Base-by-base conservation (phyloP, 768 basidiomycete species). In the Lactarius sp. region DNA sequence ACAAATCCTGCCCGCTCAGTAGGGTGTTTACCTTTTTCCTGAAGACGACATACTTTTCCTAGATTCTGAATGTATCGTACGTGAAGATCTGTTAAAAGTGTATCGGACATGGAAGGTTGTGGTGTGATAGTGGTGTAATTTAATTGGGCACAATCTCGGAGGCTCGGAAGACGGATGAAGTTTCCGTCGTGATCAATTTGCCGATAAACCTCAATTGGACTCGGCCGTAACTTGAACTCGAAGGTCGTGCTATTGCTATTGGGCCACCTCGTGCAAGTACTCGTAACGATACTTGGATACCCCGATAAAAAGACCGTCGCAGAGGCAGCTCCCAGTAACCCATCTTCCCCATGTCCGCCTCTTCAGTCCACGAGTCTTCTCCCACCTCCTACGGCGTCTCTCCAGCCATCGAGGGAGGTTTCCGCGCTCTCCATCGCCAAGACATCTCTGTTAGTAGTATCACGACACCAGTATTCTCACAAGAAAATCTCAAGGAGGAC, bases 41-140 rank as follows among this genome's bases (percentile, higher is more conserved):
- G 27, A 47, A 54, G 20, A 52, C 12, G 27, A 44, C 66, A 7
- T 65, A 87, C 89, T 65, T 87, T 79, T 64, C 87, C 89, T 14
- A 93, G 81, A 13, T 83, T 81, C 69, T 89, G 84, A 69, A 93
- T 90, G 73, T 91, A 94, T 20, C 77, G 73, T 57, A 92, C 84
- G 70, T 92, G 90, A 1, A 87, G 75, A 33, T 85, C 78, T 16
- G 81, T 74, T 52, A 84, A 70, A 27, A 84, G 64, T 50, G 69
- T 67, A 36, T 59, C 44, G 4, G 61, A 20, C 61, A 68, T 64
- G 31, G 34, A 18, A 18, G 18, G 0, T 47, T n/a, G 36, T 51
- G 14, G 37, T 52, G 49, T 34, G 18, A 49, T 27, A 12, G 22
- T 27, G 47, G n/a, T 20, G n/a, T 7, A 20, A 46, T 44, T 41